Evolutionary conservation across 768 basidiomycete genomes (phyloP), one percentile per base, ranked within the genome.

Genomic region (Collybia mongolica): DNA sequence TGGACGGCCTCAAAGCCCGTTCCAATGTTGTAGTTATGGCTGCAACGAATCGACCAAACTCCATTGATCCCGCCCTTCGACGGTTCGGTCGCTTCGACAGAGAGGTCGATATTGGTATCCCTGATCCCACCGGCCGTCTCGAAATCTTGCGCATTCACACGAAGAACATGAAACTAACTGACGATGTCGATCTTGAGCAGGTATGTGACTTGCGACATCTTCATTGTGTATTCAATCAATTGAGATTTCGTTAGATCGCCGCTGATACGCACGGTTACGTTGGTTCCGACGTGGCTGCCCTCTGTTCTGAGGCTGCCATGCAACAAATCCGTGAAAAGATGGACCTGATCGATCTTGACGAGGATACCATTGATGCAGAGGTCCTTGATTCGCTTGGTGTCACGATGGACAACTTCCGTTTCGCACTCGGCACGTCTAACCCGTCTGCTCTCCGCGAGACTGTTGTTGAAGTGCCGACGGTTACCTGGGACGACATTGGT

Each of bases 321-420:
- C 97, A 99, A 75, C 97, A 99, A 68, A 99, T 99, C 56, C 91
- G 97, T 67, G 97, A 99, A 75, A 99, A 99, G 84, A 98, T 99
- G 96, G 95, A 98, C 59, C 73, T 93, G 58, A 93, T 96, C 56
- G 93, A 95, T 67, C 81, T 96, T 24, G 93, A 94, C 55, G 92
- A 96, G 70, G 97, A 99, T 65, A 98, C 96, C 44, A 99, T 99
- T 64, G 97, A 99, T 62, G 97, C 97, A 6, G 97, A 99, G 71
- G 96, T 99, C 2, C 88, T 99, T 48, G 97, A 99, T 71, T 91
- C 95, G 5, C 90, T 99, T 44, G 97, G 97, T 57, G 95, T 99
- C 58, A 99, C 97, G 23, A 98, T 98, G 96, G 97, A 99, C 64
- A 98, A 98, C 80, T 98, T 98, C 93, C 88, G 96, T 52, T 98